Base-by-base conservation (phyloP, 495 filamentous ascomycete genomes). In the Xylaria sp. region DNA sequence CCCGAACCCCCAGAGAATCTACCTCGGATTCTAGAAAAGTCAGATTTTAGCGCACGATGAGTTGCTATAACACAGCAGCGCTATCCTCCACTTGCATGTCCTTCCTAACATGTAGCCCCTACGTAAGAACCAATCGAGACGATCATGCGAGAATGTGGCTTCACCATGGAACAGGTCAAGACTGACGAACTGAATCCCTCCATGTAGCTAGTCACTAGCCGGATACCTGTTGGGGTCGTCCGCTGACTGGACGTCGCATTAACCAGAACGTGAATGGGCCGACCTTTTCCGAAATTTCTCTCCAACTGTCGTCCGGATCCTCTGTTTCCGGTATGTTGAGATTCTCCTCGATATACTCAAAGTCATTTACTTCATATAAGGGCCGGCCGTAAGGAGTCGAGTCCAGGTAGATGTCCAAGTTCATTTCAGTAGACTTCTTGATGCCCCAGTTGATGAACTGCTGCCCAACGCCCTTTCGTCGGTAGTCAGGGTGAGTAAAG, bases 381-480 rank as follows among this genome's bases (percentile, higher is more conserved):
- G 76, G 80, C 12, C 66, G 43, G 11, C 75, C 80, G 24, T 61
- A 53, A 7, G 63, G 71, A 43, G 78, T 76, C 1, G 76, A 72
- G 71, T 80, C 78, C 1, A 82, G 67, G 26, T 77, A 81, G 33
- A 78, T 77, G 50, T 82, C 79, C n/a, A 80, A 67, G 0, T 77
- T 77, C 52, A 79, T 35, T n/a, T 79, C 76, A 66, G 81, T 76
- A 9, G 78, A 79, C 61, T 77, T 80, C 35, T 67, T 63, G 48
- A 77, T 80, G 0, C 80, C 80, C 81, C 79, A 81, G 33, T 76
- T 58, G 70, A 82, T 77, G 2, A 84, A 73, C 58, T 80, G 66
- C 29, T 78, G 73, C 0, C 78, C 82, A 17, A 80, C 76, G 0
- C 82, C 78, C 5, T 65, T 71, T 0, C 78, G 73, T 7, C 74